phyloP scores from a whole-genome alignment of 306 rosid species.

The Prunus campanulata region DNA sequence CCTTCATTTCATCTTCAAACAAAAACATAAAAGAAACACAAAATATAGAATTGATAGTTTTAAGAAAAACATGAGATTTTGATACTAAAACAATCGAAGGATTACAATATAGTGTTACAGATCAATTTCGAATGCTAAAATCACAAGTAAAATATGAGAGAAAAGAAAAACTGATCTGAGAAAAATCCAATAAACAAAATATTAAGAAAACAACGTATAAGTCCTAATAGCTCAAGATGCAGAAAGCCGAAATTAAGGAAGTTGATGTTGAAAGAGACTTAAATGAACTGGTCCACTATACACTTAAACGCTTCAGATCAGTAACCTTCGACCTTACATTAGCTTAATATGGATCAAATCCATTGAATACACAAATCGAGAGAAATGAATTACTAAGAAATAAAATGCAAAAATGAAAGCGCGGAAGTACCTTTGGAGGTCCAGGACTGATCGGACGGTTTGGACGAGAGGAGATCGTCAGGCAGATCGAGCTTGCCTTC shows the following conservation, averaged over 20 bases:
- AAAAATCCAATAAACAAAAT: neutral
- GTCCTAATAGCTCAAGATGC: neutral
- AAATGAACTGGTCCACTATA: constrained; percentile 7
- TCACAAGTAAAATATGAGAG: neutral
- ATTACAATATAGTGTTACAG: neutral
- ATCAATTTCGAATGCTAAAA: neutral
- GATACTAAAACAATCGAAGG: neutral
- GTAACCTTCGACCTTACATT: constrained; percentile 9
- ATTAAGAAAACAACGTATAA: neutral
- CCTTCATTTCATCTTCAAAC: neutral
- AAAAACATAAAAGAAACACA: neutral
- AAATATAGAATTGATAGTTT: neutral
- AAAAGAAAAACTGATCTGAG: constrained; percentile 14
- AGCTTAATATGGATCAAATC: constrained; percentile 22
- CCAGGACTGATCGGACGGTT: constrained; percentile 49
- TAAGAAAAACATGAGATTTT: neutral
- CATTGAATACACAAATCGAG: constrained; percentile 1
- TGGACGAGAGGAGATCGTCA: constrained; percentile 46
- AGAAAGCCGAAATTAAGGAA: constrained; percentile 18
- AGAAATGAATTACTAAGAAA: neutral
- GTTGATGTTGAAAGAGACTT: neutral
- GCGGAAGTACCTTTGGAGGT: constrained; percentile 37
- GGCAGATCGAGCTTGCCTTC: constrained; percentile 57
- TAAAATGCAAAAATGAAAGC: neutral
- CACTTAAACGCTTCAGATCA: constrained; percentile 29